These are phyloP conservation scores for Syncephalastrum sp. DNA, from an alignment of 371 early-diverging fungal genomes.

Conservation along the genomic window DNA sequence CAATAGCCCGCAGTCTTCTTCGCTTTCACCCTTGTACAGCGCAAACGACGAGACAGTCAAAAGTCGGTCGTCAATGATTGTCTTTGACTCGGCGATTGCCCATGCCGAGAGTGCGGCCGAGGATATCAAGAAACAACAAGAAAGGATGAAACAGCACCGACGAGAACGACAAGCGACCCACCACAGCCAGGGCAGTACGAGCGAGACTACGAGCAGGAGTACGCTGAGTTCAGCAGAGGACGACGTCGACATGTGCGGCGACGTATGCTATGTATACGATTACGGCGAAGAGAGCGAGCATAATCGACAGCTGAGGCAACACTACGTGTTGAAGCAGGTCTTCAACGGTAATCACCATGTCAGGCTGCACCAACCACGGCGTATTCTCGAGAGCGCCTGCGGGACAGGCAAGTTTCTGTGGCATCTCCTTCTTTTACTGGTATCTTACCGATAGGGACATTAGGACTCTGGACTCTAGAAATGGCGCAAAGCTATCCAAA, in stretches of 20 bases:
- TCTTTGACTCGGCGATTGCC: conserved; percentile 16
- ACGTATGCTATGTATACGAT: conserved; percentile 9
- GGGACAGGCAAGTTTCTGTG: conserved; percentile 20
- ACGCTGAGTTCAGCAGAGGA: too few species aligned
- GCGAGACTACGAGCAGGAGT: neutral
- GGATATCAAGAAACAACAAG: conserved; percentile 6
- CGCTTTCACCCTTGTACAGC: conserved; percentile 10
- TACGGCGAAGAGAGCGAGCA: conserved; percentile 31
- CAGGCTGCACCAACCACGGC: conserved; percentile 12
- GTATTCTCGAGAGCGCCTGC: conserved; percentile 30
- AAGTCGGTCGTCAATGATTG: conserved; percentile 4
- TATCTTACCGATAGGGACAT: neutral
- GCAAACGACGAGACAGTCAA: neutral
- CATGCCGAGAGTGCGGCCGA: conserved; percentile 8
- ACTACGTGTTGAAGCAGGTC: conserved; percentile 33
- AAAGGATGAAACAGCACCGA: too few species aligned
- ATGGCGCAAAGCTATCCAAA: conserved; percentile 25
- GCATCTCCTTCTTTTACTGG: neutral
- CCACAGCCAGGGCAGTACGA: too few species aligned
- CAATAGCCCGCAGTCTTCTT: conserved; percentile 12
- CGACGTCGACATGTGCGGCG: too few species aligned
- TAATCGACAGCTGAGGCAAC: conserved; percentile 18
- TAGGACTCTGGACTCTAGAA: conserved; percentile 29
- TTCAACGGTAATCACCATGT: conserved; percentile 25
- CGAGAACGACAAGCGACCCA: neutral